A percentile compares a stretch with the other conserved stretches of the same genome.
phyloP scores from a whole-genome alignment of 306 rosid species.

The Trifolium subterraneum region DNA sequence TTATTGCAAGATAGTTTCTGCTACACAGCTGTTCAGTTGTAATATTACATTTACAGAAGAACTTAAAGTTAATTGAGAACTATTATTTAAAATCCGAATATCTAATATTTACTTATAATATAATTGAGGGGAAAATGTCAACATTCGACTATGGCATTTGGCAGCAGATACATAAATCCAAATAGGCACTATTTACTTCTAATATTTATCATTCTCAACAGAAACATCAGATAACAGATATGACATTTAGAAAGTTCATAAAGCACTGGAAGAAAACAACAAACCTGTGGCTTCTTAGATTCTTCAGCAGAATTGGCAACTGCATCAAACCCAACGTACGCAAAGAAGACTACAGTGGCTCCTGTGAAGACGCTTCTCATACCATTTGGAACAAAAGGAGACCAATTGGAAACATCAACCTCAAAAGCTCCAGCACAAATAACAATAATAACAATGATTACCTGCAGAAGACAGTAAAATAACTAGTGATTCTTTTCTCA shows the following conservation, averaged over 20 bases:
- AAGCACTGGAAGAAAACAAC: constrained; percentile 34
- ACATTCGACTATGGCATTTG: constrained; percentile 17
- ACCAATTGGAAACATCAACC: constrained; percentile 94
- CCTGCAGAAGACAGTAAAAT: constrained; percentile 58
- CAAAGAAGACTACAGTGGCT: constrained; percentile 96
- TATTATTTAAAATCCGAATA: constrained; percentile 1
- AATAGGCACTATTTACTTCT: constrained; percentile 10
- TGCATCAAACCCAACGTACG: constrained; percentile 98
- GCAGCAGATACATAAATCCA: constrained; percentile 19
- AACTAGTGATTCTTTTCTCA: constrained; percentile 33
- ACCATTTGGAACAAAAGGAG: constrained; percentile 96
- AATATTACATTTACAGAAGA: constrained; percentile 14
- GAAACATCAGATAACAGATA: constrained; percentile 19
- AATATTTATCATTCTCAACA: constrained; percentile 22
- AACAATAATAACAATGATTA: constrained; percentile 78
- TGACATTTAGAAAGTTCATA: constrained; percentile 36
- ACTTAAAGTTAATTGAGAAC: not conserved
- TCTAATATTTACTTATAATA: constrained; percentile 23
- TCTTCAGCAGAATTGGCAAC: constrained; percentile 99
- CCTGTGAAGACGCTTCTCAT: constrained; percentile 72
- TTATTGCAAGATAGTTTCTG: constrained; percentile 31
- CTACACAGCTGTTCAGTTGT: constrained; percentile 11
- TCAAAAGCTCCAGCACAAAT: constrained; percentile 82
- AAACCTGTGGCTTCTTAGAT: constrained; percentile 91
- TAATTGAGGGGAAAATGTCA: constrained; percentile 15